Evolutionary conservation across 75 land plant genomes (phyloP).

Genomic region (Ceratopteris richardii): DNA sequence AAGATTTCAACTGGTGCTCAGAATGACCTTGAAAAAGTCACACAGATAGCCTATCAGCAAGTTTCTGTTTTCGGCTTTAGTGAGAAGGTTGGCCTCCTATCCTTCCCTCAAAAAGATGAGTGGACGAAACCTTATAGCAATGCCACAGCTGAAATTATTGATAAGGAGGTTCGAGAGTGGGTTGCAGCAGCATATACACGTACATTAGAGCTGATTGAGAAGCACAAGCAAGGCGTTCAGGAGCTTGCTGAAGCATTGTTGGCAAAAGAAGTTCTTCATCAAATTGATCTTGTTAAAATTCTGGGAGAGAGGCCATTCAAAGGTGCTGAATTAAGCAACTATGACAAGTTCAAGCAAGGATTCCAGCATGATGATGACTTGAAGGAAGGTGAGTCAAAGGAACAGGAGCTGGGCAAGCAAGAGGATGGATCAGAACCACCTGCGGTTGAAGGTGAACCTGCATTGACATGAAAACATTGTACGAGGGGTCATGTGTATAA

Average conservation of each 20-base stretch:
- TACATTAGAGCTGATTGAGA: conserved; percentile 53
- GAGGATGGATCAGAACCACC: too few species aligned
- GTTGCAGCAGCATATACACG: conserved; percentile 59
- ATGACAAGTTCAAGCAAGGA: conserved; percentile 72
- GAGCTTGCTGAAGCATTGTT: conserved; percentile 80
- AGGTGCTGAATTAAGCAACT: conserved; percentile 56
- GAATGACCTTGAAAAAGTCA: conserved; percentile 96
- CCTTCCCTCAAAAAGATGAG: conserved; percentile 87
- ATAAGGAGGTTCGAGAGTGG: conserved; percentile 83
- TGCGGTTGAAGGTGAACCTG: too few species aligned
- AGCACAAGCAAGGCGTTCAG: conserved; percentile 76
- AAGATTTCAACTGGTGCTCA: conserved; percentile 97
- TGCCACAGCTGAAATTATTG: conserved; percentile 80
- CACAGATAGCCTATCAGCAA: conserved; percentile 95
- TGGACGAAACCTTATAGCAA: conserved; percentile 87
- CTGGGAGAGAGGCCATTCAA: conserved; percentile 87
- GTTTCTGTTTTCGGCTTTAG: conserved; percentile 98
- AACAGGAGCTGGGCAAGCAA: too few species aligned
- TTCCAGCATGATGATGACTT: conserved; percentile 42
- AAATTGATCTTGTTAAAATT: conserved; percentile 61
- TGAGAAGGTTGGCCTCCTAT: conserved; percentile 91
- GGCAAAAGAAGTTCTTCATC: conserved; percentile 85
- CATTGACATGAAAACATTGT: too few species aligned
- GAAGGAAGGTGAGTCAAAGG: too few species aligned
- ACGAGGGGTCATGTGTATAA: too few species aligned